Percentiles rank a stretch among this genome's conserved stretches.
phyloP scores from a whole-genome alignment of 129 eudicot species.

The sunflower (Helianthus annuus) region DNA sequence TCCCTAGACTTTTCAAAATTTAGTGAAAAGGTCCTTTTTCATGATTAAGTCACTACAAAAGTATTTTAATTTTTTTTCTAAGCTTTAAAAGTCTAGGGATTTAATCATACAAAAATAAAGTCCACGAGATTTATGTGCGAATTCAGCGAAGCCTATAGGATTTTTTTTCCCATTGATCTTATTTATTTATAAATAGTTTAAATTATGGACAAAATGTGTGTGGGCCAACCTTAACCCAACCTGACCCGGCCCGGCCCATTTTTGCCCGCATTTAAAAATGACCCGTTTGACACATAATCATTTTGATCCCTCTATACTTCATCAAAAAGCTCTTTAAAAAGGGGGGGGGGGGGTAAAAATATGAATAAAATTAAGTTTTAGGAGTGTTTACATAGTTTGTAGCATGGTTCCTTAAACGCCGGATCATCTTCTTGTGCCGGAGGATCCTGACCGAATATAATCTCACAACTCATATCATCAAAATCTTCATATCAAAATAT shows the following conservation, averaged over 20 bases:
- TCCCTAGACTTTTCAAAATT: neutral
- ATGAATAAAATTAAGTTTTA: conserved; percentile 2
- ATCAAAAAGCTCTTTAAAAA: neutral
- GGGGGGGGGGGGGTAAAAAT: neutral
- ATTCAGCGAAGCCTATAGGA: neutral
- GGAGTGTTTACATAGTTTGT: conserved; percentile 67
- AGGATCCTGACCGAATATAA: conserved; percentile 88
- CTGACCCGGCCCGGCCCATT: neutral
- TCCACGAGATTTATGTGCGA: neutral
- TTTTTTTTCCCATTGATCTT: no score
- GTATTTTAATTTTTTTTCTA: neutral
- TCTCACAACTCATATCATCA: conserved; percentile 97
- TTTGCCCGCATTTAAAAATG: neutral
- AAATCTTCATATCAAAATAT: conserved; percentile 57
- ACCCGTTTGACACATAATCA: neutral
- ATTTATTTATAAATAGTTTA: neutral
- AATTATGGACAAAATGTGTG: neutral
- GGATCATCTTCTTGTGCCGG: conserved; percentile 67
- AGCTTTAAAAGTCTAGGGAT: conserved; percentile 2
- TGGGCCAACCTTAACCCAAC: neutral
- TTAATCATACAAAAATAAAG: neutral
- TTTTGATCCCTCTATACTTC: neutral
- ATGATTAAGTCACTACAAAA: neutral
- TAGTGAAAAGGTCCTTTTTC: neutral
- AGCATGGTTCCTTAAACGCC: conserved; percentile 81